These are phyloP conservation scores for Beauveria scarabaeidicola DNA, from an alignment of 2,329 filamentous ascomycete species.

Conservation along the genomic window DNA sequence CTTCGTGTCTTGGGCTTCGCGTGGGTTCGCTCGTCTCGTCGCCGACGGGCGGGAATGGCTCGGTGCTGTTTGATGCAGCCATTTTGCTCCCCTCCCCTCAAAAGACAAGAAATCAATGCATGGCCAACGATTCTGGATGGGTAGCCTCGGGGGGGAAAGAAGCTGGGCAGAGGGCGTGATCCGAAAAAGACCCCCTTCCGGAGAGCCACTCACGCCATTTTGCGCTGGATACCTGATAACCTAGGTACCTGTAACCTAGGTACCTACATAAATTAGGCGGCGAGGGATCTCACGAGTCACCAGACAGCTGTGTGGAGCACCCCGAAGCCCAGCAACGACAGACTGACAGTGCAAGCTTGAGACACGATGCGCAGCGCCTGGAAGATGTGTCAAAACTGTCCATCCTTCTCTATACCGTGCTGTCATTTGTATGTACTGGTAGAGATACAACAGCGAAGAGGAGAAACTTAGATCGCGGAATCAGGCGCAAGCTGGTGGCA, in stretches of 20 bases:
- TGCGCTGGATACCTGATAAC: too few species aligned
- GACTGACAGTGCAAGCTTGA: background rate
- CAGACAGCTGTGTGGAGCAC: background rate
- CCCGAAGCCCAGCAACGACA: background rate
- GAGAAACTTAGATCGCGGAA: too few species aligned
- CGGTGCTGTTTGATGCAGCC: background rate
- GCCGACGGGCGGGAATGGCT: slow-evolving; percentile 18
- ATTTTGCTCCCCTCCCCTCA: background rate
- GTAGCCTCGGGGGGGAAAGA: background rate
- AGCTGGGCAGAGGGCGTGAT: background rate
- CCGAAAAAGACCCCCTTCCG: background rate
- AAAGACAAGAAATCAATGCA: background rate
- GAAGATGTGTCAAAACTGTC: background rate
- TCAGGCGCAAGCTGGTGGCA: too few species aligned
- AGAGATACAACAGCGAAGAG: too few species aligned
- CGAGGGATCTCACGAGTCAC: too few species aligned
- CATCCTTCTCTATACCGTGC: background rate
- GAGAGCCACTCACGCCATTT: background rate
- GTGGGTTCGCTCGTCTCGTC: slow-evolving; percentile 7
- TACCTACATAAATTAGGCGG: too few species aligned
- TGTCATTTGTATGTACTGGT: background rate
- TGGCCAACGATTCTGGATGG: background rate
- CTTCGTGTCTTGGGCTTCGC: background rate
- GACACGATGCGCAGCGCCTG: background rate
- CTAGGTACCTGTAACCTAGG: too few species aligned